phyloP scores from a whole-genome alignment of 305 asterid genomes.

The Coffea humblotiana region DNA sequence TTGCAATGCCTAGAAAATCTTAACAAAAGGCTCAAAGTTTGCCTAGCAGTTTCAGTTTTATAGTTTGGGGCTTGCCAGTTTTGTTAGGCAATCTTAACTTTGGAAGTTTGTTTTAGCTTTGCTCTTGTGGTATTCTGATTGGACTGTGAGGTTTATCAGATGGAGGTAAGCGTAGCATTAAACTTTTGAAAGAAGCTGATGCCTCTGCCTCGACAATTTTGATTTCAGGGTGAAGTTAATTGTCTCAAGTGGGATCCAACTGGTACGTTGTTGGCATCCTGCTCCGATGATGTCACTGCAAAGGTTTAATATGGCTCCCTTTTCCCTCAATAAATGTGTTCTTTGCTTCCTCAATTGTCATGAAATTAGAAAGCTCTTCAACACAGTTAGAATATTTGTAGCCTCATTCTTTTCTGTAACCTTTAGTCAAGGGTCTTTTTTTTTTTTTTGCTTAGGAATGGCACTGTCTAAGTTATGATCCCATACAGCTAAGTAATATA shows the following conservation, averaged over 20 bases:
- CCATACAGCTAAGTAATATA: neutral
- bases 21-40: neutral
- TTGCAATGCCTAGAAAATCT: neutral
- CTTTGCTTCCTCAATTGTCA: constrained; percentile 7
- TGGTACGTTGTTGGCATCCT: constrained; percentile 32
- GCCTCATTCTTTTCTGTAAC: neutral
- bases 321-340: neutral
- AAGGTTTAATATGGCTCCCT: constrained; percentile 24
- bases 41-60: neutral
- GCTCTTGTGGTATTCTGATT: neutral
- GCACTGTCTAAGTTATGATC: neutral
- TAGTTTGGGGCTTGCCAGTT: neutral
- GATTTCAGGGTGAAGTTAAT: constrained; percentile 36
- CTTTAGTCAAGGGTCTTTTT: neutral
- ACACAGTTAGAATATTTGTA: neutral
- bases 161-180: neutral
- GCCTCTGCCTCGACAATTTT: neutral
- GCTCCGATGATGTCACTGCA: constrained; percentile 34
- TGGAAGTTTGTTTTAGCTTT: neutral
- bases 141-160: neutral
- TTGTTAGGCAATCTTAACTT: neutral
- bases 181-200: neutral
- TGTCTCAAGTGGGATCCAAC: constrained; percentile 38
- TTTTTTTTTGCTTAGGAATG: neutral
- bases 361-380: neutral